Percentiles rank a stretch among this genome's conserved stretches.
Evolutionary conservation across 2,329 filamentous ascomycete genomes (phyloP).

Genomic region (Ascosphaera apis): DNA sequence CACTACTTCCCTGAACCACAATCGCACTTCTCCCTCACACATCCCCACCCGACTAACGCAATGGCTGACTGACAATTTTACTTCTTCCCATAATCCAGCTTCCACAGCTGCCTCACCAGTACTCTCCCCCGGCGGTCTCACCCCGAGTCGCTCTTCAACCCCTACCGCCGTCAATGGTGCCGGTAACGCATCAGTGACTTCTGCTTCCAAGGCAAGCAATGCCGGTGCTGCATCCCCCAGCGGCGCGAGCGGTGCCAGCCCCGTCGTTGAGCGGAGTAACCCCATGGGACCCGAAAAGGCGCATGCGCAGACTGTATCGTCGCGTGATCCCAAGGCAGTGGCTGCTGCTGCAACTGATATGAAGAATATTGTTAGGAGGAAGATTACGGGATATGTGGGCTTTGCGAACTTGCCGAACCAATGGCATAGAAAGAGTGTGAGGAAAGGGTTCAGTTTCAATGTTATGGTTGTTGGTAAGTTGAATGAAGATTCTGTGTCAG

Average conservation of each 20-base stretch:
- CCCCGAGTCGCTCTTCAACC: background rate
- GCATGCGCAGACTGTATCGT: slow-evolving; percentile 35
- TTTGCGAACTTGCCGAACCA: slow-evolving; percentile 98
- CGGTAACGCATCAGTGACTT: background rate
- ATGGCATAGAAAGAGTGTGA: slow-evolving; percentile 99
- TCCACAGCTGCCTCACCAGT: background rate
- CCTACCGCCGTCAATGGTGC: background rate
- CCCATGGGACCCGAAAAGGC: slow-evolving; percentile 25
- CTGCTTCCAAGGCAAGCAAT: background rate
- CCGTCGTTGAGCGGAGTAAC: slow-evolving; percentile 34
- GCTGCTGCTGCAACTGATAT: slow-evolving; percentile 40
- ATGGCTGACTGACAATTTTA: background rate
- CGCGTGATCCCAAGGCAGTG: slow-evolving; percentile 38
- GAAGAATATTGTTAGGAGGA: slow-evolving; percentile 92
- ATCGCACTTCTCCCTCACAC: background rate
- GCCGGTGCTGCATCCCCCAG: background rate
- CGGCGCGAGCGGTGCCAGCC: slow-evolving; percentile 19
- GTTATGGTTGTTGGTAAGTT: slow-evolving; percentile 99
- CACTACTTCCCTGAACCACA: background rate
- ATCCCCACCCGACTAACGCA: background rate
- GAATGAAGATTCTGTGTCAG: background rate
- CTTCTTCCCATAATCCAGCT: background rate
- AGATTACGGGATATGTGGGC: slow-evolving; percentile 93
- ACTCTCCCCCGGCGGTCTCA: background rate
- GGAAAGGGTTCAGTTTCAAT: slow-evolving; percentile 99